Conservation (phyloP, 2,329 filamentous ascomycete species). For the Neoscytalidium dimidiatum region DNA sequence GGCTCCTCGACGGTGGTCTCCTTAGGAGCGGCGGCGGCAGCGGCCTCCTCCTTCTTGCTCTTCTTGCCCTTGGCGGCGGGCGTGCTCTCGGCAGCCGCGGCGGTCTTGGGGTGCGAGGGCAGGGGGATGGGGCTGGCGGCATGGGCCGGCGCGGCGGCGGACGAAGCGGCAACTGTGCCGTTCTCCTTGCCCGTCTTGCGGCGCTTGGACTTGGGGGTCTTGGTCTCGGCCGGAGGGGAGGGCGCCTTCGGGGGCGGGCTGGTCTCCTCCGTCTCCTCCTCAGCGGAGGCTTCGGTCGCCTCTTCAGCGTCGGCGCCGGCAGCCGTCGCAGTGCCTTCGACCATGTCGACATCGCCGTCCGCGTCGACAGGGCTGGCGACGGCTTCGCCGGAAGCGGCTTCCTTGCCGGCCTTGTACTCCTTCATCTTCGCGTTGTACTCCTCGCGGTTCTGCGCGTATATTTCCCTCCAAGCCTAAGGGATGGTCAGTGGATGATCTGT, state of each 20-base stretch:
- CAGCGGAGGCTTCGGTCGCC: background rate
- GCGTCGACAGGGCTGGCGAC: background rate
- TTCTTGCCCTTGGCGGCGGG: slow-evolving; percentile 9
- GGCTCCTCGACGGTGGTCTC: slow-evolving; percentile 1
- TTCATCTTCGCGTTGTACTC: slow-evolving; percentile 12
- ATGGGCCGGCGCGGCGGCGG: slow-evolving; percentile 7
- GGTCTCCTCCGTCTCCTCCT: slow-evolving; percentile 12
- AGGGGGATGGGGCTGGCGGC: slow-evolving; percentile 15
- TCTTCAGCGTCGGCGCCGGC: slow-evolving; percentile 1
- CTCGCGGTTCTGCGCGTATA: slow-evolving; percentile 10
- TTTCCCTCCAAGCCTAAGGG: slow-evolving; percentile 5
- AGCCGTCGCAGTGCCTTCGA: background rate
- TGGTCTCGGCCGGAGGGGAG: slow-evolving; percentile 12
- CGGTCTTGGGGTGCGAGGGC: slow-evolving; percentile 5
- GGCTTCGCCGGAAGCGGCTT: background rate
- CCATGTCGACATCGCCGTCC: slow-evolving; percentile 15
- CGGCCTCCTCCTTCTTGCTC: slow-evolving; percentile 7
- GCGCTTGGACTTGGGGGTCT: slow-evolving; percentile 20
- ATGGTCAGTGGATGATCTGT: background rate
- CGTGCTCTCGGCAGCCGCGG: background rate
- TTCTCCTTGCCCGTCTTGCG: slow-evolving; percentile 20
- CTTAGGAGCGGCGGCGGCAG: background rate
- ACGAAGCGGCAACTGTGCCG: background rate
- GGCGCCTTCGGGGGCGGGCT: slow-evolving; percentile 18
- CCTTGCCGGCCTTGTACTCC: slow-evolving; percentile 12